phyloP scores from a whole-genome alignment of 2,329 filamentous ascomycete genomes.

The Dactylellina leptospora region DNA sequence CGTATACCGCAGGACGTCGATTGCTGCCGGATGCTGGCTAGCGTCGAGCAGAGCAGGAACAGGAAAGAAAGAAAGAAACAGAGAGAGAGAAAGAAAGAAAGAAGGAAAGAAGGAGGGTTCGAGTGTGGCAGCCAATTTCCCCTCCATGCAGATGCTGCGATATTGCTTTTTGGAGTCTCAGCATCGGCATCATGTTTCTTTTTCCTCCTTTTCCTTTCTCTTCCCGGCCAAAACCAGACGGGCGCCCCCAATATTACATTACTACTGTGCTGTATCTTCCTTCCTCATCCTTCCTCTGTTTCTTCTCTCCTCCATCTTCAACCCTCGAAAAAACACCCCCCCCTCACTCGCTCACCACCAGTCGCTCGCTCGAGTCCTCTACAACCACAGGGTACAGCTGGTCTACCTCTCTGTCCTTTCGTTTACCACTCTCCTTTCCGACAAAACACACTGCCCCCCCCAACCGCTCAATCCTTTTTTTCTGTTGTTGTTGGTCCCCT shows the following conservation, averaged over 20 bases:
- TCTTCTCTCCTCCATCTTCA: constrained; percentile 4
- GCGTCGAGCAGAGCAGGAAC: too few relatives aligned
- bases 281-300: background rate
- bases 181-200: background rate
- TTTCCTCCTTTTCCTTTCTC: background rate
- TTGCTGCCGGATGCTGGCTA: too few relatives aligned
- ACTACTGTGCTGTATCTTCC: background rate
- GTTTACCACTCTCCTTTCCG: constrained; percentile 35
- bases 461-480: background rate
- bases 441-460: background rate
- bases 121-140: background rate
- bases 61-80: background rate
- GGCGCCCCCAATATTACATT: constrained; percentile 1
- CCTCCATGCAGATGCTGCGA: too few relatives aligned
- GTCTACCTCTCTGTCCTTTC: constrained; percentile 53
- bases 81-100: background rate
- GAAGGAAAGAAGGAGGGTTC: background rate
- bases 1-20: too few relatives aligned
- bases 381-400: constrained; percentile 52
- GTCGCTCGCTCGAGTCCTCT: constrained; percentile 52
- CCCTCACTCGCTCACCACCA: constrained; percentile 34
- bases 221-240: background rate
- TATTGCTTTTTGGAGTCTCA: background rate
- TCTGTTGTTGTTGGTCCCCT: constrained; percentile 24
- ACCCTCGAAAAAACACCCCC: constrained; percentile 4